Evolutionary conservation across 768 basidiomycete genomes (phyloP), one percentile per base, ranked within the genome.

Genomic region (Rhizopogon vinicolor): DNA sequence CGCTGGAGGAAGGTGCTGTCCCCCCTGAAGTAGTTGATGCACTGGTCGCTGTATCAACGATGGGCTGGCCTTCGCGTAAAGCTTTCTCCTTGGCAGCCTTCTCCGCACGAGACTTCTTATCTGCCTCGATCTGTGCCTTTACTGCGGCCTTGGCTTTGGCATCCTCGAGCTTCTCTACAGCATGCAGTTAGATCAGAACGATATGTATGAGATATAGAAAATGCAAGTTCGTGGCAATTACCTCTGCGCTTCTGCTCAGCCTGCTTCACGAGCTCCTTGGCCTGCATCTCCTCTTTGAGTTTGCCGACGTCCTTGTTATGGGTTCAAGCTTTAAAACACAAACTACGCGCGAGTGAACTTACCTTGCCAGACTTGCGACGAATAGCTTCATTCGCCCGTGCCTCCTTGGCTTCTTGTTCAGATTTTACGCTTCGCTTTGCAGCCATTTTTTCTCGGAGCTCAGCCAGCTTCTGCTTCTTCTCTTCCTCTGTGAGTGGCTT

Each of bases 401-500:
- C 73, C 57, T 91, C 92, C 60, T 86, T 82, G 0, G 79, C 82
- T 3, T 96, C 93, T 59, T 86, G 78, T 46, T 80, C 78, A 2
- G 85, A 80, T 70, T 93, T 93, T 50, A 65, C 71, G 1, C 86
- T 78, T 1, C 91, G 84, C 69, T 98, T 98, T 55, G 78, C 85
- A 0, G 82, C 78, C 82, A 98, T 85, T 73, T 87, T 93, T 52
- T 79, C 74, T 25, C 84, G 78, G 56, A 99, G 72, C 59, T 97
- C 96, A 0, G 72, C 83, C 0, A 98, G 78, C 64, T 86, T 91
- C 60, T 84, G 75, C 56, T 84, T 81, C 78, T 87, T 96, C 72
- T 98, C 93, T 64, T 95, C 93, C 71, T 98, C 94, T 0, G 95
- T 98, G 51, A 99, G 70, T 0, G 96, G 94, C 67, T 93, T 93